phyloP scores from a whole-genome alignment of 2,329 filamentous ascomycete genomes.

The Aspergillus eucalypticola region DNA sequence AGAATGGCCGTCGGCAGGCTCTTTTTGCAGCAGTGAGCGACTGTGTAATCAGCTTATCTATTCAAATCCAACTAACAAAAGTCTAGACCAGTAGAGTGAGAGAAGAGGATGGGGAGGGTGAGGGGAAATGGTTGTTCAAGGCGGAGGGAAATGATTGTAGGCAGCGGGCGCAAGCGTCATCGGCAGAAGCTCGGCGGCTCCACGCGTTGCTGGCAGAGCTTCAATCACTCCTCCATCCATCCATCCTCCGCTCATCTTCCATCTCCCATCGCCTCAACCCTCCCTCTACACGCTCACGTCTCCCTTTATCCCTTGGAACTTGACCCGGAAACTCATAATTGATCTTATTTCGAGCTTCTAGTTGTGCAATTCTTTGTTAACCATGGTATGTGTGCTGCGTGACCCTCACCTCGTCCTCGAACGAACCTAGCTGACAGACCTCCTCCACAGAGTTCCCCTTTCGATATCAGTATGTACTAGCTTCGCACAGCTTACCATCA shows the following conservation, averaged over 20 bases:
- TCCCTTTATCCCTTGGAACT: conserved; percentile 7
- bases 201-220: conserved; percentile 28
- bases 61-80: not conserved
- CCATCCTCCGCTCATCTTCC: conserved; percentile 24
- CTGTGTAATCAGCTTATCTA: not conserved
- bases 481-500: conserved; percentile 12
- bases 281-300: conserved; percentile 19
- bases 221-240: conserved; percentile 27
- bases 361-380: conserved; percentile 17
- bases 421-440: conserved; percentile 35
- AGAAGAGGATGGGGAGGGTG: not conserved
- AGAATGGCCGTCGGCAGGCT: too few species aligned
- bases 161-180: conserved; percentile 32
- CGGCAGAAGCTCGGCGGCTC: conserved; percentile 28
- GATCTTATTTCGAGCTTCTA: conserved; percentile 16
- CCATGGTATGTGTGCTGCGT: conserved; percentile 33
- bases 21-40: not conserved
- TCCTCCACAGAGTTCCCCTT: conserved; percentile 72
- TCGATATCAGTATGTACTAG: conserved; percentile 79
- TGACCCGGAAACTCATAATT: not conserved
- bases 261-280: conserved; percentile 8
- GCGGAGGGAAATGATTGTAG: conserved; percentile 7
- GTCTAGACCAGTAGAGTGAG: conserved; percentile 14
- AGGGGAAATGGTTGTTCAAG: not conserved
- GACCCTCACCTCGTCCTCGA: conserved; percentile 15